These are phyloP conservation scores for Arabidopsis hybrid DNA, from an alignment of 441 rosid species.

Conservation along the genomic window DNA sequence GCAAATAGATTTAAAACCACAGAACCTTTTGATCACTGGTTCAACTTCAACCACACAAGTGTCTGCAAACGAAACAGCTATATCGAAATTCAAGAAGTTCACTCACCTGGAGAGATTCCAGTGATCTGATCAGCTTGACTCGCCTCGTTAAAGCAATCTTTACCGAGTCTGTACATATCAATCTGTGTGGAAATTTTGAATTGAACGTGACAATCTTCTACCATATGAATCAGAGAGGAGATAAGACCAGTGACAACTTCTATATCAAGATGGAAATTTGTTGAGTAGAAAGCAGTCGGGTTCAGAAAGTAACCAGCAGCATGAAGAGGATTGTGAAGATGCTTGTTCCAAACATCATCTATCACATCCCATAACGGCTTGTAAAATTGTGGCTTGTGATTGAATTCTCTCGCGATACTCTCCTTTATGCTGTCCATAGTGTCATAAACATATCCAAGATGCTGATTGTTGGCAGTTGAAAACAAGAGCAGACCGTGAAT, in stretches of 20 bases:
- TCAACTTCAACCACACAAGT: slow-evolving; percentile 24
- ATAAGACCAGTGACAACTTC: slow-evolving; percentile 60
- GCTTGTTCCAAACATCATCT: slow-evolving; percentile 59
- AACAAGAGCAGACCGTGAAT: slow-evolving; percentile 47
- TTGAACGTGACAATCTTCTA: slow-evolving; percentile 40
- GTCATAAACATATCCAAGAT: slow-evolving; percentile 58
- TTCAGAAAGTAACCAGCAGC: slow-evolving; percentile 66
- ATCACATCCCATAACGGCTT: slow-evolving; percentile 59
- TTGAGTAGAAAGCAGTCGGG: slow-evolving; percentile 56
- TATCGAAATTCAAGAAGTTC: not conserved
- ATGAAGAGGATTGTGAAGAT: slow-evolving; percentile 65
- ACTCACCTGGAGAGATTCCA: slow-evolving; percentile 53
- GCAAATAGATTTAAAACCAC: slow-evolving; percentile 13
- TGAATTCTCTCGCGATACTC: slow-evolving; percentile 45
- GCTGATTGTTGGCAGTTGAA: slow-evolving; percentile 46
- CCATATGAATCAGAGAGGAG: slow-evolving; percentile 50
- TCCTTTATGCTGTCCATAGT: slow-evolving; percentile 63
- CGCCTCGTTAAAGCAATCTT: slow-evolving; percentile 56
- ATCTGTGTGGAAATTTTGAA: slow-evolving; percentile 50
- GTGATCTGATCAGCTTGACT: slow-evolving; percentile 45
- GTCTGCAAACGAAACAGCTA: slow-evolving; percentile 8
- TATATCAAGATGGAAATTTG: slow-evolving; percentile 50
- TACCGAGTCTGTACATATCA: slow-evolving; percentile 50
- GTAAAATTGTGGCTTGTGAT: slow-evolving; percentile 41
- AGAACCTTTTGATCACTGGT: not conserved